A percentile compares a stretch with the other conserved stretches of the same genome.
These are phyloP conservation scores for Prunus davidiana DNA, from an alignment of 306 rosid genomes.

Conservation along the genomic window DNA sequence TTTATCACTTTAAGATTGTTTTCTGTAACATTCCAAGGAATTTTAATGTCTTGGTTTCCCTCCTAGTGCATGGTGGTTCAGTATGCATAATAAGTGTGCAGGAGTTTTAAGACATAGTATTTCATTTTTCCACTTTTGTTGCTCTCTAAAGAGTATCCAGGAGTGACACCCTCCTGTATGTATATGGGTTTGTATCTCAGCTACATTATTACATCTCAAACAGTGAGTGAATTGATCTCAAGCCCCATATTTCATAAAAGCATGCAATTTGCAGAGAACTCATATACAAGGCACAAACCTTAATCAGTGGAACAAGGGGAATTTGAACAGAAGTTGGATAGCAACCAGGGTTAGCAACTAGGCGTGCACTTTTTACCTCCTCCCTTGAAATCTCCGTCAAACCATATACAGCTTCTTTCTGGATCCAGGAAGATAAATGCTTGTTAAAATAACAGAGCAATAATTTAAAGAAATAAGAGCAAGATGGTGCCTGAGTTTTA, in stretches of 20 bases:
- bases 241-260: not conserved
- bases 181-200: not conserved
- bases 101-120: not conserved
- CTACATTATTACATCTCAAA: not conserved
- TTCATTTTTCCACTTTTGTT: not conserved
- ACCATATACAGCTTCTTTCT: slow-evolving; percentile 94
- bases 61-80: not conserved
- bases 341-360: slow-evolving; percentile 97
- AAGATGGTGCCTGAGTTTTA: not conserved
- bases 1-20: not conserved
- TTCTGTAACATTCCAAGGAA: not conserved
- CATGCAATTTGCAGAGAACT: slow-evolving; percentile 1
- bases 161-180: not conserved
- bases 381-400: slow-evolving; percentile 83
- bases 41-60: not conserved
- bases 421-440: slow-evolving; percentile 30
- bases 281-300: slow-evolving; percentile 46
- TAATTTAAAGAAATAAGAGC: not conserved
- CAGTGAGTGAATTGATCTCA: slow-evolving; percentile 4
- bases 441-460: slow-evolving; percentile 12
- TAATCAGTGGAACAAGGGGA: slow-evolving; percentile 85
- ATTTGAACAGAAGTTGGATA: slow-evolving; percentile 94
- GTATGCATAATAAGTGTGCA: not conserved
- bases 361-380: slow-evolving; percentile 67
- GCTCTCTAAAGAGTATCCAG: too few relatives aligned